Conservation (phyloP, 1,284 basidiomycete genomes). For the Hymenochaete sp. region DNA sequence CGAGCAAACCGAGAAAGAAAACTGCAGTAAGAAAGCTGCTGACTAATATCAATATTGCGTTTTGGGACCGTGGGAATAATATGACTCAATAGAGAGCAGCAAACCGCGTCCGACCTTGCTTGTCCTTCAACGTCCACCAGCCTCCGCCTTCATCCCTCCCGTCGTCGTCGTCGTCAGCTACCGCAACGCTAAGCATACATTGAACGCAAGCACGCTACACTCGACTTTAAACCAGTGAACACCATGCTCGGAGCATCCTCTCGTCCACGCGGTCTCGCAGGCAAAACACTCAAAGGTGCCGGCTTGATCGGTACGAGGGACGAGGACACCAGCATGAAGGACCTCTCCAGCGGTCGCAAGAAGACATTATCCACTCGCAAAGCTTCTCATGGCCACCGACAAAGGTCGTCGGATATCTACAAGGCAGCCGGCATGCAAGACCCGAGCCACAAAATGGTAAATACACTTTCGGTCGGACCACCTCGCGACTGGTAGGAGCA, state of each 20-base stretch:
- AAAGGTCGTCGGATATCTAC: slow-evolving; percentile 47
- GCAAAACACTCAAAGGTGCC: slow-evolving; percentile 52
- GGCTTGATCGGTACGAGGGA: slow-evolving; percentile 54
- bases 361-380: slow-evolving; percentile 35
- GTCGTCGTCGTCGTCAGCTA: neutral
- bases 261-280: slow-evolving; percentile 46
- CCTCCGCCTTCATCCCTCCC: neutral
- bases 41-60: no score
- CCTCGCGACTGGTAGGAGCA: no score
- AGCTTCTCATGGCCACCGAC: slow-evolving; percentile 44
- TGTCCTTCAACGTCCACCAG: slow-evolving; percentile 8
- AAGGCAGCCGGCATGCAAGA: slow-evolving; percentile 40
- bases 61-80: slow-evolving; percentile 2
- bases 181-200: neutral
- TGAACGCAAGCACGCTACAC: neutral
- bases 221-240: neutral
- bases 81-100: slow-evolving; percentile 2
- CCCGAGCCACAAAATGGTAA: slow-evolving; percentile 51
- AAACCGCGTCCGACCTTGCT: slow-evolving; percentile 2
- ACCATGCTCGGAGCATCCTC: slow-evolving; percentile 20
- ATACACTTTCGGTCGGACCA: slow-evolving; percentile 51
- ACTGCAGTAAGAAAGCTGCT: no score
- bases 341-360: slow-evolving; percentile 63
- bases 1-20: no score
- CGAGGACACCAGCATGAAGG: slow-evolving; percentile 62